A percentile compares a stretch with the other conserved stretches of the same genome.
Conservation (phyloP, 1,284 basidiomycete genomes). For the Melanopsichium pennsylvanicum region DNA sequence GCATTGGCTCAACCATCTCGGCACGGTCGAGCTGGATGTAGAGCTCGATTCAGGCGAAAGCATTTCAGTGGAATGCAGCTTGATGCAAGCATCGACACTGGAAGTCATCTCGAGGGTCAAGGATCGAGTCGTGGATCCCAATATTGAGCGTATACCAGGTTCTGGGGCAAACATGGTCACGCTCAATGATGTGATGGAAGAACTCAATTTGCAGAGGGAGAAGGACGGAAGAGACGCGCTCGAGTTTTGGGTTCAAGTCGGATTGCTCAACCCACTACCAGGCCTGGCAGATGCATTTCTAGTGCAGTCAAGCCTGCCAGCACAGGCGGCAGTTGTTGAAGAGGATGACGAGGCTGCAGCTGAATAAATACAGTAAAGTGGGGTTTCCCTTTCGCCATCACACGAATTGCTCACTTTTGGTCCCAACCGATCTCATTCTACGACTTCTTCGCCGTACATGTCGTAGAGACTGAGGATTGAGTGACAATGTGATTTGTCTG, state of each 20-base stretch:
- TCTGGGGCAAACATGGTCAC: conserved; percentile 17
- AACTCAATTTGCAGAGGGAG: conserved; percentile 41
- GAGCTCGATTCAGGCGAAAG: conserved; percentile 45
- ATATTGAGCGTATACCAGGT: neutral
- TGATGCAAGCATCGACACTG: conserved; percentile 33
- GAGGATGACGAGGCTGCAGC: conserved; percentile 5
- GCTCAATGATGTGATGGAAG: conserved; percentile 35
- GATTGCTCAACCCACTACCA: conserved; percentile 13
- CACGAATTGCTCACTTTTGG: too few species aligned
- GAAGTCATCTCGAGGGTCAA: conserved; percentile 30
- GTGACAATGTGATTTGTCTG: too few species aligned
- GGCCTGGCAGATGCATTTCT: conserved; percentile 32
- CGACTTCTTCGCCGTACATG: too few species aligned
- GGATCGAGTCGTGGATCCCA: neutral
- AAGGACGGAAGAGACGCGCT: conserved; percentile 35
- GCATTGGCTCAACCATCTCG: conserved; percentile 55
- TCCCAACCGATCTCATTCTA: too few species aligned
- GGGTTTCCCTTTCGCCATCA: too few species aligned
- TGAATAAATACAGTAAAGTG: too few species aligned
- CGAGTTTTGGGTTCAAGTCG: conserved; percentile 25
- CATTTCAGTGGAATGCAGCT: conserved; percentile 32
- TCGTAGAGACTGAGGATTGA: too few species aligned
- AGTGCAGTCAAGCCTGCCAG: conserved; percentile 15
- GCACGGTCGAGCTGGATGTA: conserved; percentile 51
- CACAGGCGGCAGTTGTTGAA: neutral